Evolutionary conservation across 164 flowering plant species (phyloP).

Genomic region (Hamamelis virginiana): DNA sequence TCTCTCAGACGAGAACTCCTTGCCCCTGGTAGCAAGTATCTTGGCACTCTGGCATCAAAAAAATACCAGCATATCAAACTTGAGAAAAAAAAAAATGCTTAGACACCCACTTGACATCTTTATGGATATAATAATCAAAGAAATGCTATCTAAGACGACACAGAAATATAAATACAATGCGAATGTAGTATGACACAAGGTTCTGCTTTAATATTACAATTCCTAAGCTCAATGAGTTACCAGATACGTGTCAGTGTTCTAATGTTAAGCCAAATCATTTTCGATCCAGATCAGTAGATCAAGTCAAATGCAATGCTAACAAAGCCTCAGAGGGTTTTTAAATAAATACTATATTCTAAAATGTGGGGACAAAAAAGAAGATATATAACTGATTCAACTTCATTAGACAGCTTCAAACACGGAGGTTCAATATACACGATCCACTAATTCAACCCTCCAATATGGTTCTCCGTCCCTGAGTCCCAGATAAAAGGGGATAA

Average conservation of each 20-base stretch:
- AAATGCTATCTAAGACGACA: background rate
- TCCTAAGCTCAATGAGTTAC: too few relatives aligned
- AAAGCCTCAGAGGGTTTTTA: too few relatives aligned
- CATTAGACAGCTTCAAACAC: background rate
- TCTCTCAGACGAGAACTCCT: constrained; percentile 88
- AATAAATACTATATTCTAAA: too few relatives aligned
- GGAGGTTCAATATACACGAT: background rate
- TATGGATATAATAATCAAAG: constrained; percentile 5
- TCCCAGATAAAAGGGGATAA: too few relatives aligned
- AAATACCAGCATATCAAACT: constrained; percentile 30
- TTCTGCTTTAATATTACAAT: too few relatives aligned
- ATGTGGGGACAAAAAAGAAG: too few relatives aligned
- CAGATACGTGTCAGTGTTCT: too few relatives aligned
- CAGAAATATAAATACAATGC: background rate
- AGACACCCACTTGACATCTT: constrained; percentile 2
- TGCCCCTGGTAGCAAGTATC: constrained; percentile 78
- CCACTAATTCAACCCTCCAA: background rate
- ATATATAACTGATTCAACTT: too few relatives aligned
- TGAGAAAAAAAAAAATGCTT: constrained; percentile 12
- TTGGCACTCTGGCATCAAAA: constrained; percentile 74
- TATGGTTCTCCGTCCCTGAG: background rate
- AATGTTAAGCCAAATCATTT: too few relatives aligned
- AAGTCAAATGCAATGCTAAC: too few relatives aligned
- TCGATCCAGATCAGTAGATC: too few relatives aligned
- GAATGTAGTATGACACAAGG: too few relatives aligned